Base-by-base conservation (phyloP, 352 stramenopile genomes). In the Pelagophyceae sp. region DNA sequence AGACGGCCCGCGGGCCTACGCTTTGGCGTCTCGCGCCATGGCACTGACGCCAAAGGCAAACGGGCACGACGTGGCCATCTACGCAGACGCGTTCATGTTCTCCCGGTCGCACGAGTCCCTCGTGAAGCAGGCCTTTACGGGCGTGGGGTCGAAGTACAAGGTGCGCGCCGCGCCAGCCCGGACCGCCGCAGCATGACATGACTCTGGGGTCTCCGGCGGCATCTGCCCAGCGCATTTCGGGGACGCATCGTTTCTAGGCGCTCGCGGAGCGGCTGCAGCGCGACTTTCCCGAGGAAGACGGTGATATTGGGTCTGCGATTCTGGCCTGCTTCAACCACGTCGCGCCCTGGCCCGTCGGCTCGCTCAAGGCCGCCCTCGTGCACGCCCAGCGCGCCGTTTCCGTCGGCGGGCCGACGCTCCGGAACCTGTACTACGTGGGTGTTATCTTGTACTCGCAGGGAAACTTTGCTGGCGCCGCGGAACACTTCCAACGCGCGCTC, bases 31-130 rank as follows among this genome's bases (percentile, higher is more conserved):
- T 3, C 29, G 35, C 31, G 63, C 11, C 35, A 17, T 72, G 11
- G 35, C 6, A 19, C 29, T n/a, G 23, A 33, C 63, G 6, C 35
- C 31, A 11, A 38, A 27, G 31, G 3, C 2, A 2, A 31, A 74
- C 67, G 67, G 35, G 67, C 67, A 37, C 17, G 37, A 33, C 35
- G 15, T 58, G 5, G 67, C 17, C 35, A 58, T 58, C 35, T 58
- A 37, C 67, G 23, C 25, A 11, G 67, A 74, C 67, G 67, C 67
- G 15, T 74, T 58, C 67, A 74, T 74, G 67, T 74, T 74, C 67
- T n/a, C 2, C 35, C 29, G 67, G 2, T 35, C 15, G 35, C 38
- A 50, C 35, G 58, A 74, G 38, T 50, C 35, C 17, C 67, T 74
- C 35, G 38, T 74, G 17, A 74, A 74, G 67, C 67, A 74, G 38